Evolutionary conservation across 148 eudicot genomes (phyloP), one percentile per base, ranked within the genome.

Genomic region (Amaranthus palmeri): DNA sequence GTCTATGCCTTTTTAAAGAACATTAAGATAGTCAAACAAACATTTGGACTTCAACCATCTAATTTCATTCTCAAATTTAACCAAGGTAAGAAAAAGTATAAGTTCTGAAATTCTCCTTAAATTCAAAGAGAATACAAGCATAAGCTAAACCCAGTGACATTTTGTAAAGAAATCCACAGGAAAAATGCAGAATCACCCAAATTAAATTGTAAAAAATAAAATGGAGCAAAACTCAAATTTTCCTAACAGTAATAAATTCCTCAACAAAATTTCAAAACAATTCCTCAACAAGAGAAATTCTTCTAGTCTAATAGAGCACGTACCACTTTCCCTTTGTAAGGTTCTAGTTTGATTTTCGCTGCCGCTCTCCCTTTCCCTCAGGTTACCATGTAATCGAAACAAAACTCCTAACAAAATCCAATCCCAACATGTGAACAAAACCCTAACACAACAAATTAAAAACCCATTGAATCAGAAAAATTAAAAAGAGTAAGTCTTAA

Each of bases 101-200:
- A 50, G 18, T 25, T 12, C 51, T 18, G 5, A 36, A 10, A 2
- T 12, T 3, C n/a, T n/a, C n/a, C n/a, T n/a, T 3, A 67, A n/a
- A 67, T 3, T 12, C 43, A n/a, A 18, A 6, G n/a, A 14, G 1
- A 48, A 7, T 13, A 9, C 1, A 3, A 49, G 10, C 18, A 66
- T 0, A 3, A 1, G 43, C 52, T 40, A 66, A 11, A 13, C 8
- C 53, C n/a, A 49, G 9, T 1, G 1, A 36, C 43, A 49, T 8
- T 47, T 8, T 49, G n/a, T 6, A 45, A 52, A 8, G 36, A 52
- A 4, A 15, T 50, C 54, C 40, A n/a, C 61, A 69, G 54, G 43
- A 55, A 69, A 56, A 70, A 17, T 56, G n/a, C 56, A 56, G 61
- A 12, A 55, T 8, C 3, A 70, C 43, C 52, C 62, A 69, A 12